Base-by-base conservation (phyloP, 2,329 filamentous ascomycete genomes). In the Colletotrichum sp. region DNA sequence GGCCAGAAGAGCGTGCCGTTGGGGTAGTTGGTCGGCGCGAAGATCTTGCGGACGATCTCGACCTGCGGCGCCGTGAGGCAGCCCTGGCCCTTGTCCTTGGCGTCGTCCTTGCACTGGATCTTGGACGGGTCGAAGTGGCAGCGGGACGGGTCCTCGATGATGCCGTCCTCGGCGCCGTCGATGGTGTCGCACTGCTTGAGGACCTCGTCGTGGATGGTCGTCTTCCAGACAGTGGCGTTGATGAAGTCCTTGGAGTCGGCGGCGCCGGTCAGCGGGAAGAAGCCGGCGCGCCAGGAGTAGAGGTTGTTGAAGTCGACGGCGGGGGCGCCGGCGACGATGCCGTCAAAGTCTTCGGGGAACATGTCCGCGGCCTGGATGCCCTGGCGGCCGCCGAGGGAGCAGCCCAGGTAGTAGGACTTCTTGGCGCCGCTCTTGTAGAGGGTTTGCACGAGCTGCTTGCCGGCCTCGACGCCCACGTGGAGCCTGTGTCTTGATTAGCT, bases 361-460 rank as follows among this genome's bases (percentile, higher is more conserved):
- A 85, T 84, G 22, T 82, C 82, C 0, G 87, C 86, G 16, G 87
- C 81, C 66, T 88, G 88, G 19, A 90, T 81, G 19, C 89, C 89
- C 81, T 91, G 89, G 4, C 89, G 83, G 3, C 90, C 90, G 29
- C 90, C 89, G 5, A 88, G 90, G 1, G 88, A 90, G 79, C 89
- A 91, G 19, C 89, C 89, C 12, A 85, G 80, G 78, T 88, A 90
- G 79, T 90, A 90, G 11, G 85, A 87, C 69, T 87, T 88, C 1
- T 82, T 80, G 1, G 84, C 80, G 0, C 32, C 6, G 5, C 72
- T 76, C 3, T 82, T 82, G 78, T 92, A 92, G 81, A 90, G 91
- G 1, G 82, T 79, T 16, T 86, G 79, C 3, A 86, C 84, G 25
- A 92, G 82, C 22, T 85, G 74, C 79, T 90, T 92, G 15, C 87